phyloP scores from a whole-genome alignment of 352 stramenopile species.

The Sclerospora graminicola region DNA sequence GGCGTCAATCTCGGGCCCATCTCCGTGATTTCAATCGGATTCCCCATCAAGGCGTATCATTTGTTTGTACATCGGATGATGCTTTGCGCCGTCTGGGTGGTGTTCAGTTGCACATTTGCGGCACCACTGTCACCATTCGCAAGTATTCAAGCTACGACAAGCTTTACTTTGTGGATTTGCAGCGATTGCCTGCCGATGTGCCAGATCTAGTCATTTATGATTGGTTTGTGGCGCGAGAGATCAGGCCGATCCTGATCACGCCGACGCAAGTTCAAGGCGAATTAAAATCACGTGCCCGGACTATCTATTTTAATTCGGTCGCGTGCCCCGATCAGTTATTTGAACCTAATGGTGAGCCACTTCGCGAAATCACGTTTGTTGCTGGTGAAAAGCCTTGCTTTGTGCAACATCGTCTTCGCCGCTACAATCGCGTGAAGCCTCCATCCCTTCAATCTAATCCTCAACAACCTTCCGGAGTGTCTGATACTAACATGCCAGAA shows the following conservation, averaged over 20 bases:
- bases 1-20: background rate
- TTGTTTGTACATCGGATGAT: background rate
- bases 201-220: background rate
- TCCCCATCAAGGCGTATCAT: background rate
- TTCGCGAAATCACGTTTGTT: background rate
- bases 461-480: no score
- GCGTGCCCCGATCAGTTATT: background rate
- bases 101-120: background rate
- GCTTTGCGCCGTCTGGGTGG: background rate
- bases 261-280: background rate
- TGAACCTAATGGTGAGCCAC: background rate
- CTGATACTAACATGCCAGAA: background rate
- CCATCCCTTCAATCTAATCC: background rate
- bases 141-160: background rate
- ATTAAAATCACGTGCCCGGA: background rate
- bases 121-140: background rate
- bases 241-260: background rate
- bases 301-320: background rate
- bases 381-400: background rate
- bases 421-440: background rate
- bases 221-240: background rate
- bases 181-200: background rate
- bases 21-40: background rate
- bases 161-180: background rate
- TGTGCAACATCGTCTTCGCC: background rate